Base-by-base conservation (phyloP, 2,329 filamentous ascomycete species). In the Amylocarpus encephaloides region DNA sequence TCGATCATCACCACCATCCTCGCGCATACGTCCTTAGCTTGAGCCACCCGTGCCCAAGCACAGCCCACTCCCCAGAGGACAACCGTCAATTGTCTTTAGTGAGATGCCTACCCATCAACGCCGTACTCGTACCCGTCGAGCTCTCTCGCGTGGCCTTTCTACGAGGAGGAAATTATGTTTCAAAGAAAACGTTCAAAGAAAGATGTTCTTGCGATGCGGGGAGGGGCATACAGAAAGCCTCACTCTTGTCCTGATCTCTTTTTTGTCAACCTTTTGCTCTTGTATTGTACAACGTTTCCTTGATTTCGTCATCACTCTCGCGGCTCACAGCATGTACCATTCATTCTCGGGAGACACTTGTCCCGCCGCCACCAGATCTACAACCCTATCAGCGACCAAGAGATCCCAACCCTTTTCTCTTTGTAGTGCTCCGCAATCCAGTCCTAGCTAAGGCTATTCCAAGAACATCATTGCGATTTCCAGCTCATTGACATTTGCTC, bases 321-420 rank as follows among this genome's bases (percentile, higher is more conserved):
- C 43, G 32, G 43, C 12, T 22, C 10, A 46, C 34, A 36, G 13
- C 26, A 32, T 33, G 9, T 44, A 29, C 33, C 13, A 26, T 11
- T 36, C 13, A 26, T 11, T 36, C 43, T 46, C 33, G 43, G 43
- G 19, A 15, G 43, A 12, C 16, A 11, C 33, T 15, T 22, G 12
- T 46, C 43, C 43, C 43, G 43, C 43, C 38, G 18, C 26, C 18
- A 34, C 33, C 19, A 26, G 43, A 46, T 46, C 43, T 46, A 36
- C 43, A 38, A 46, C 33, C 43, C 43, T 46, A 46, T 46, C 19
- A 46, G 13, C 35, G 22, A 26, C 15, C 22, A n/a, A 35, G 43
- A 16, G 13, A 26, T 22, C 40, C 40, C 19, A 30, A 26, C 40
- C n/a, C 16, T 44, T 12, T 18, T 34, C 11, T n/a, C n/a, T n/a